A percentile compares a stretch with the other conserved stretches of the same genome.
Evolutionary conservation across 1,284 basidiomycete genomes (phyloP).

Genomic region (Leccinum griseonigrum): DNA sequence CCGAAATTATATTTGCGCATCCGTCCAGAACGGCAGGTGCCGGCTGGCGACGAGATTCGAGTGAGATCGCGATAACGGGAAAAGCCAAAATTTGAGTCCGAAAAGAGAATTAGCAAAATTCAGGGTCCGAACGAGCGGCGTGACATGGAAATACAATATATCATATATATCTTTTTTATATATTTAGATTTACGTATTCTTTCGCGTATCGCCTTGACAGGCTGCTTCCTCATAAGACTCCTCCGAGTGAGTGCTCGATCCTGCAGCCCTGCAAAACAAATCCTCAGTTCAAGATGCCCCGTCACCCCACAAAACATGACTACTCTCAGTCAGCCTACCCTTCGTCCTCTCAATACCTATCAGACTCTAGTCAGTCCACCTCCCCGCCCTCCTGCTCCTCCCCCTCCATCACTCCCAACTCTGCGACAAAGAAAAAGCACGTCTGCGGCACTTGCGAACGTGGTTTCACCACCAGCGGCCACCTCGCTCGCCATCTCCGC

Average conservation of each 20-base stretch:
- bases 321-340: constrained; percentile 15
- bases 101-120: constrained; percentile 28
- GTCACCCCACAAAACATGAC: constrained; percentile 26
- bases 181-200: constrained; percentile 32
- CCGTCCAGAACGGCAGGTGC: constrained; percentile 30
- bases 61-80: constrained; percentile 31
- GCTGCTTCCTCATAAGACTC: constrained; percentile 34
- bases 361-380: constrained; percentile 27
- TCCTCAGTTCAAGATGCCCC: background rate
- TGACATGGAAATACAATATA: constrained; percentile 20
- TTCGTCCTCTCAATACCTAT: constrained; percentile 20
- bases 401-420: background rate
- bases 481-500: constrained; percentile 76
- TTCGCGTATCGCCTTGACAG: constrained; percentile 36
- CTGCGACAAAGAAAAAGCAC: constrained; percentile 54
- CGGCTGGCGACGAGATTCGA: constrained; percentile 30
- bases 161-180: background rate
- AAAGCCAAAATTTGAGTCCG: constrained; percentile 32
- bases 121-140: constrained; percentile 31
- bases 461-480: constrained; percentile 80
- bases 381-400: constrained; percentile 23
- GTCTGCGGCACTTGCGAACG: constrained; percentile 65
- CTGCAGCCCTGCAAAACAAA: constrained; percentile 28
- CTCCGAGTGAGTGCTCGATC: constrained; percentile 28
- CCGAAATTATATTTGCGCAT: constrained; percentile 34